Conservation (phyloP, 768 basidiomycete genomes). For the Suillus decipiens region DNA sequence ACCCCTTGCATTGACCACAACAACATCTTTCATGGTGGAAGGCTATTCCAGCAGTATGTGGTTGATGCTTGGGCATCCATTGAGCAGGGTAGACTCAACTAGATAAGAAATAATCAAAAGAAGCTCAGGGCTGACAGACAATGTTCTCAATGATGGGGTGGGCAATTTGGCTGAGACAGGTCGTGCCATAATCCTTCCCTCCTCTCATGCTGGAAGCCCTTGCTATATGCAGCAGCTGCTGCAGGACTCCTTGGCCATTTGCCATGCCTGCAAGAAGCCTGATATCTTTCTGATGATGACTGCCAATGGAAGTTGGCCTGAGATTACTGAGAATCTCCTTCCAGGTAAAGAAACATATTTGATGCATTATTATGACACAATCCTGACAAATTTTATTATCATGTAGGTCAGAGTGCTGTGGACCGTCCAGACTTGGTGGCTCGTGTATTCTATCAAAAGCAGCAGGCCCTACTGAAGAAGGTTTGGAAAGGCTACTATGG, state of each 20-base stretch:
- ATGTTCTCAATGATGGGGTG: constrained; percentile 26
- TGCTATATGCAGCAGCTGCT: constrained; percentile 43
- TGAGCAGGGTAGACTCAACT: constrained; percentile 16
- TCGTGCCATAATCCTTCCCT: constrained; percentile 38
- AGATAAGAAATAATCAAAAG: constrained; percentile 36
- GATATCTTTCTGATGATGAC: constrained; percentile 13
- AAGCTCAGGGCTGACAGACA: constrained; percentile 39
- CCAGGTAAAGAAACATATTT: constrained; percentile 24
- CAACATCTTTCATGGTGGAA: too few relatives aligned
- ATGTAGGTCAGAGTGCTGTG: constrained; percentile 32
- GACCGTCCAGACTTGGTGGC: constrained; percentile 53
- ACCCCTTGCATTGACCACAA: constrained; percentile 17
- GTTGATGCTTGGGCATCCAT: too few relatives aligned
- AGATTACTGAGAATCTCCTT: constrained; percentile 23
- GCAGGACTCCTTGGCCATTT: constrained; percentile 52
- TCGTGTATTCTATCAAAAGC: constrained; percentile 47
- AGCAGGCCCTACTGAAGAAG: constrained; percentile 35
- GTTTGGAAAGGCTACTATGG: constrained; percentile 47
- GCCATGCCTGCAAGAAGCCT: constrained; percentile 25
- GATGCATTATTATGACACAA: background rate
- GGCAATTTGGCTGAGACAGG: constrained; percentile 36
- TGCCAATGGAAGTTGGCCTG: too few relatives aligned
- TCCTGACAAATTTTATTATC: background rate
- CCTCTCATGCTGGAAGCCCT: constrained; percentile 42
- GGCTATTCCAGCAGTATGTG: too few relatives aligned